phyloP scores from a whole-genome alignment of 139 green algal species.

The Coelastrella sp. region DNA sequence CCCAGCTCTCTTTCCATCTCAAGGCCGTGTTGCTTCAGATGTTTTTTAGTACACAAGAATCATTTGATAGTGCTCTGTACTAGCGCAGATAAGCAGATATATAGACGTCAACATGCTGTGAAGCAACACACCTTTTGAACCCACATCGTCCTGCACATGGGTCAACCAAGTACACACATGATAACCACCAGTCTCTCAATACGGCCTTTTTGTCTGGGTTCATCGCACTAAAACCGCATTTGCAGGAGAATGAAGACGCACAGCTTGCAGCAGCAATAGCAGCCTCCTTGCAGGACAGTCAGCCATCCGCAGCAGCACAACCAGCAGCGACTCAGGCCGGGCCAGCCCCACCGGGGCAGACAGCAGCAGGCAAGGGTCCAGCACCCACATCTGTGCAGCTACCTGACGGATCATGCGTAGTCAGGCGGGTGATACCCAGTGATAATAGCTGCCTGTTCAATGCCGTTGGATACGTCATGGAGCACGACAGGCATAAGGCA shows the following conservation, averaged over 20 bases:
- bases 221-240: background rate
- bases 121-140: too few relatives aligned
- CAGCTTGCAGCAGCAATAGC: slow-evolving; percentile 81
- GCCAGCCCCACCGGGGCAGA: background rate
- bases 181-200: too few relatives aligned
- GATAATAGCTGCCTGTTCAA: slow-evolving; percentile 98
- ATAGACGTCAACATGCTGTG: too few relatives aligned
- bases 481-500: slow-evolving; percentile 57
- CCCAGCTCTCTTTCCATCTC: too few relatives aligned
- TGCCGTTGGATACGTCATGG: slow-evolving; percentile 88
- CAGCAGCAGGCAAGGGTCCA: slow-evolving; percentile 30
- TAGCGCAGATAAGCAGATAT: too few relatives aligned
- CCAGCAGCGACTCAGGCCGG: background rate
- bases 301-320: slow-evolving; percentile 9
- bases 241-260: slow-evolving; percentile 71
- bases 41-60: too few relatives aligned
- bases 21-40: too few relatives aligned
- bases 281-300: slow-evolving; percentile 69
- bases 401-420: slow-evolving; percentile 72
- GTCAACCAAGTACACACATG: too few relatives aligned
- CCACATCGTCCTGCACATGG: too few relatives aligned
- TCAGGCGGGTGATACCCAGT: slow-evolving; percentile 82
- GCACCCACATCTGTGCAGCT: slow-evolving; percentile 53
- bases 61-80: too few relatives aligned
- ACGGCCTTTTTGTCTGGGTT: too few relatives aligned